Conservation (phyloP, 768 basidiomycete species). For the Omphalotus guepiniiformis region DNA sequence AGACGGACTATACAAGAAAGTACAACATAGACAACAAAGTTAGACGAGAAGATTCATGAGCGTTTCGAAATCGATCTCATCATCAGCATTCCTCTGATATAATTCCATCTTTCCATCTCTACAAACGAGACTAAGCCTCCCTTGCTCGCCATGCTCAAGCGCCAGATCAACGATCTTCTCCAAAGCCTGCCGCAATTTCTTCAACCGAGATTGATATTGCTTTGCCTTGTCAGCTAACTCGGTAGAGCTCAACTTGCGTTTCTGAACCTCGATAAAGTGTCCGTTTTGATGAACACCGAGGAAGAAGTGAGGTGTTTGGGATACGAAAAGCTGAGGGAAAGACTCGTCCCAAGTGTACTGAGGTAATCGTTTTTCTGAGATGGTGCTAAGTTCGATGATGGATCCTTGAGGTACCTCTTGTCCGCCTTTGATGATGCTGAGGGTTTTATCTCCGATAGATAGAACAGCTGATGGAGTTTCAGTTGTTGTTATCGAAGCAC, state of each 20-base stretch:
- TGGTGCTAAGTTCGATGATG: conserved; percentile 33
- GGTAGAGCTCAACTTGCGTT: conserved; percentile 22
- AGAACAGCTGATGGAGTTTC: background rate
- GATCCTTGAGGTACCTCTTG: conserved; percentile 29
- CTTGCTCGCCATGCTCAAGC: conserved; percentile 46
- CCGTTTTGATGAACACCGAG: conserved; percentile 39
- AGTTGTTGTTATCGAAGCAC: background rate
- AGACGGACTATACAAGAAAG: too few relatives aligned
- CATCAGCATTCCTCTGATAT: conserved; percentile 38
- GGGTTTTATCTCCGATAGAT: conserved; percentile 9
- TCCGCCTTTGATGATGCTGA: conserved; percentile 22
- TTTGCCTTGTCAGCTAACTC: conserved; percentile 17
- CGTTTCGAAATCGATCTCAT: too few relatives aligned
- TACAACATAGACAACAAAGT: too few relatives aligned
- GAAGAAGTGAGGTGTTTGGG: conserved; percentile 40
- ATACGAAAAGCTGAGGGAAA: conserved; percentile 47
- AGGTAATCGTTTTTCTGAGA: conserved; percentile 15
- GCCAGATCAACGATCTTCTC: conserved; percentile 43
- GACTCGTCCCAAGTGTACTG: conserved; percentile 37
- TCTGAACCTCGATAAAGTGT: conserved; percentile 27
- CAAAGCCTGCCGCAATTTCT: conserved; percentile 24
- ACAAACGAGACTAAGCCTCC: conserved; percentile 54
- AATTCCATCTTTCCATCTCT: conserved; percentile 43
- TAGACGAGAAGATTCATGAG: too few relatives aligned
- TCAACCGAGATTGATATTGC: background rate